These are phyloP conservation scores for Calonectria honghensis DNA, from an alignment of 2,329 filamentous ascomycete species.

Conservation along the genomic window DNA sequence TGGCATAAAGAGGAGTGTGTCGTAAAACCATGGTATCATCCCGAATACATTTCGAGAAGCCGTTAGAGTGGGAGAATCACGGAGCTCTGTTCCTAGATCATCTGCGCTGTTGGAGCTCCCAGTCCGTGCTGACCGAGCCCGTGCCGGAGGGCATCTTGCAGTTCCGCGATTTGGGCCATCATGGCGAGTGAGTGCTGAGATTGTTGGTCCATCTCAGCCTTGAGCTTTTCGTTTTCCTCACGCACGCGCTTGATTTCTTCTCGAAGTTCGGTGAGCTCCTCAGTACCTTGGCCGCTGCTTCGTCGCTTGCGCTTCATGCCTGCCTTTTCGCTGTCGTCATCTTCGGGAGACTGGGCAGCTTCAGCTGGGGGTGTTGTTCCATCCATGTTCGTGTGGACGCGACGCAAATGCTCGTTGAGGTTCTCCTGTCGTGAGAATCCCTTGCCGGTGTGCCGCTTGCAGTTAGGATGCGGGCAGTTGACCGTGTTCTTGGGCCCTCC, in stretches of 20 bases:
- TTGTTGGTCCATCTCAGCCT: constrained; percentile 69
- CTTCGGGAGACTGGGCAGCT: constrained; percentile 63
- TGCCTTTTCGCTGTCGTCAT: constrained; percentile 67
- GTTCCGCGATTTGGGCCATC: constrained; percentile 69
- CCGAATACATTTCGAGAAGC: constrained; percentile 16
- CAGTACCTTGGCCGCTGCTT: constrained; percentile 56
- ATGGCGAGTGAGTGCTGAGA: constrained; percentile 67
- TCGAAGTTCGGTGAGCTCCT: constrained; percentile 74
- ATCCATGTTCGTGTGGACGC: constrained; percentile 82
- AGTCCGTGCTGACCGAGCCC: constrained; percentile 57
- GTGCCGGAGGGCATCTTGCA: constrained; percentile 65
- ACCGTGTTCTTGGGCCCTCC: constrained; percentile 91
- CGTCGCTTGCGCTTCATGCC: constrained; percentile 70
- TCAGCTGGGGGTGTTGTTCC: constrained; percentile 60
- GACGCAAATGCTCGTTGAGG: constrained; percentile 91
- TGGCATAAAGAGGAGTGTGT: constrained; percentile 24
- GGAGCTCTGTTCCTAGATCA: constrained; percentile 56
- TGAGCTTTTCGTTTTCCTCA: constrained; percentile 78
- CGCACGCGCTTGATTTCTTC: constrained; percentile 80
- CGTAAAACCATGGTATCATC: constrained; percentile 29
- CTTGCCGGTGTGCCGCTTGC: constrained; percentile 91
- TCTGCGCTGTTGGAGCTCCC: constrained; percentile 64
- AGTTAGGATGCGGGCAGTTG: constrained; percentile 89
- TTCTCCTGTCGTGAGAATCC: constrained; percentile 97
- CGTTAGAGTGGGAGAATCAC: constrained; percentile 26